A percentile compares a stretch with the other conserved stretches of the same genome.
These are phyloP conservation scores for Lipomyces starkeyi DNA, from an alignment of 805 yeast genomes.

Conservation along the genomic window DNA sequence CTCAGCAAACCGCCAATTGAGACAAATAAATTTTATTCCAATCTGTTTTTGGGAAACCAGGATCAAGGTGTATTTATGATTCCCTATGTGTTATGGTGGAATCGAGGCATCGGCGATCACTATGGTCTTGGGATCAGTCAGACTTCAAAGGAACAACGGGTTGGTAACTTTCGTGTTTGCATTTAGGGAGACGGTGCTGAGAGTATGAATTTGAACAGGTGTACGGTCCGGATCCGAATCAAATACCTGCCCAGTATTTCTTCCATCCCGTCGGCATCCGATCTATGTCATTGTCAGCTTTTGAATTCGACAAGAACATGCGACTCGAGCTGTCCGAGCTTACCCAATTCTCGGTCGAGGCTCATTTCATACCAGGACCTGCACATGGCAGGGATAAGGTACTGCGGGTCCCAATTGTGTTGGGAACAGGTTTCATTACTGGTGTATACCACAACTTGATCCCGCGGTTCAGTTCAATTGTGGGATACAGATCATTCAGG, in stretches of 20 bases:
- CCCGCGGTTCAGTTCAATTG: conserved; percentile 44
- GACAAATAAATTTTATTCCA: conserved; percentile 79
- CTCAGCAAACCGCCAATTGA: conserved; percentile 50
- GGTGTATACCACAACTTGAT: conserved; percentile 50
- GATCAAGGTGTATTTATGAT: conserved; percentile 63
- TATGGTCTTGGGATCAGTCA: conserved; percentile 63
- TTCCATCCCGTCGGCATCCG: conserved; percentile 63
- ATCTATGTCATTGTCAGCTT: conserved; percentile 62
- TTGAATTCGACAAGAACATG: conserved; percentile 52
- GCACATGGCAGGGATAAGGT: conserved; percentile 24
- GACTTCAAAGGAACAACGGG: conserved; percentile 53
- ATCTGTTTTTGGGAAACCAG: conserved; percentile 64
- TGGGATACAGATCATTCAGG: conserved; percentile 64
- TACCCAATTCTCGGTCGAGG: conserved; percentile 39
- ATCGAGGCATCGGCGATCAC: conserved; percentile 56
- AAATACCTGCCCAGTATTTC: conserved; percentile 53
- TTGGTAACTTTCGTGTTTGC: conserved; percentile 45
- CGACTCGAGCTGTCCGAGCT: conserved; percentile 35
- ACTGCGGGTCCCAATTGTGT: conserved; percentile 53
- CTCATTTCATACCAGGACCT: conserved; percentile 28
- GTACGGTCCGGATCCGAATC: conserved; percentile 51
- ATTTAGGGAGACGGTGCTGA: background rate
- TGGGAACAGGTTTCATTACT: conserved; percentile 65
- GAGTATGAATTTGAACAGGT: conserved; percentile 39
- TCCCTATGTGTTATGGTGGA: conserved; percentile 71